A percentile compares a stretch with the other conserved stretches of the same genome.
Conservation (phyloP, 495 filamentous ascomycete genomes). For the Penicillium canariense region DNA sequence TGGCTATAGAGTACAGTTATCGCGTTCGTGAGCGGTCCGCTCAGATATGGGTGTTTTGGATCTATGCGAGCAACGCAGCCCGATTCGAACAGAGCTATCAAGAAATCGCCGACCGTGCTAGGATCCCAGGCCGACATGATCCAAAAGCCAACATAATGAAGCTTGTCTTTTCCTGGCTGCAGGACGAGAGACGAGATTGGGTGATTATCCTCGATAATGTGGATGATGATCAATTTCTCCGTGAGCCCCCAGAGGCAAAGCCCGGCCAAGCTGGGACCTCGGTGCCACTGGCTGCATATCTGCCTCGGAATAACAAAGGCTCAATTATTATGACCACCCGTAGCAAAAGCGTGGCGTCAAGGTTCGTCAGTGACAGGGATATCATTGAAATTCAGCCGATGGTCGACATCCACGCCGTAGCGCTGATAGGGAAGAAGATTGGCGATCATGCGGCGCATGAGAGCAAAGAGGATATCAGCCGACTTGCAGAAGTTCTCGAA, state of each 20-base stretch:
- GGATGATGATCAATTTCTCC: slow-evolving; percentile 27
- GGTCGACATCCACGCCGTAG: slow-evolving; percentile 26
- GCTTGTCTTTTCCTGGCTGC: slow-evolving; percentile 39
- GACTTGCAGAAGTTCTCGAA: slow-evolving; percentile 43
- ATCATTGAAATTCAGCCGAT: slow-evolving; percentile 41
- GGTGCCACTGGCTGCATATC: neutral
- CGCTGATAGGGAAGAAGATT: slow-evolving; percentile 42
- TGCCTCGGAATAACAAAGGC: neutral
- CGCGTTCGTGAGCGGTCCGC: slow-evolving; percentile 32
- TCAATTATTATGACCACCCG: slow-evolving; percentile 42
- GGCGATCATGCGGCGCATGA: neutral
- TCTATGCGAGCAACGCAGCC: slow-evolving; percentile 38
- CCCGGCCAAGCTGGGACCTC: too few species aligned
- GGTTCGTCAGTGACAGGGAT: slow-evolving; percentile 29
- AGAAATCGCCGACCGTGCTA: slow-evolving; percentile 36
- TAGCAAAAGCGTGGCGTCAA: slow-evolving; percentile 23
- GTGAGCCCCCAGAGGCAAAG: neutral
- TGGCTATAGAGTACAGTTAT: slow-evolving; percentile 42
- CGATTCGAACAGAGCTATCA: slow-evolving; percentile 41
- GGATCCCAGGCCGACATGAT: slow-evolving; percentile 37
- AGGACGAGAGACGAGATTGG: slow-evolving; percentile 26
- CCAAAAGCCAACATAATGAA: slow-evolving; percentile 40
- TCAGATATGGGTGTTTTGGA: slow-evolving; percentile 51
- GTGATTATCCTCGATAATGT: slow-evolving; percentile 16
- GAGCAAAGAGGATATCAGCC: slow-evolving; percentile 22